These are phyloP conservation scores for Xylariaceae sp. DNA, from an alignment of 2,329 filamentous ascomycete species.

Conservation along the genomic window DNA sequence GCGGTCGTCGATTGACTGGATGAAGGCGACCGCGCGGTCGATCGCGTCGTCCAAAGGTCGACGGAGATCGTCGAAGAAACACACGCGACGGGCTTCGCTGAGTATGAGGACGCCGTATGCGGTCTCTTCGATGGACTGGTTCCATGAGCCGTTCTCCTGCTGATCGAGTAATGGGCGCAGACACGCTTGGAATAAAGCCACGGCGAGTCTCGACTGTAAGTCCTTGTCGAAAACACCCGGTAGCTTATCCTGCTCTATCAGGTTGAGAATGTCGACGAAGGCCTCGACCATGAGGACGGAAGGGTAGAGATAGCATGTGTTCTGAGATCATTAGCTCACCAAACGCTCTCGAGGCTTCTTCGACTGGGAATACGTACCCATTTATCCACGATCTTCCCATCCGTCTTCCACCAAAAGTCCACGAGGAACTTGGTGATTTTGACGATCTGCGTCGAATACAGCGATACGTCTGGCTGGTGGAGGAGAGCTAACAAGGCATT, in stretches of 20 bases:
- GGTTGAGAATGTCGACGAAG: constrained; percentile 16
- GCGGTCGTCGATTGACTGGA: constrained; percentile 12
- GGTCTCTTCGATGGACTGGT: constrained; percentile 20
- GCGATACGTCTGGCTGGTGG: constrained; percentile 17
- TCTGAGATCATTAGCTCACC: constrained; percentile 13
- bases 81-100: constrained; percentile 17
- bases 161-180: constrained; percentile 17
- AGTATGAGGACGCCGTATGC: constrained; percentile 20
- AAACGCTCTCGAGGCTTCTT: background rate
- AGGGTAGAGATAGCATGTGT: constrained; percentile 19
- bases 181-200: constrained; percentile 20
- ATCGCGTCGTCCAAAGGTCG: constrained; percentile 16
- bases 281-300: constrained; percentile 20
- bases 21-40: constrained; percentile 12
- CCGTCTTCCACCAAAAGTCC: constrained; percentile 23
- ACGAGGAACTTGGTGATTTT: constrained; percentile 27
- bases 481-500: constrained; percentile 32
- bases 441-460: constrained; percentile 25
- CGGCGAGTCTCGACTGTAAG: constrained; percentile 13
- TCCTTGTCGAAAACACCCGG: constrained; percentile 18
- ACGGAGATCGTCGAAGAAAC: constrained; percentile 18
- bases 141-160: constrained; percentile 19
- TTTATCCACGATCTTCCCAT: constrained; percentile 26
- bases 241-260: constrained; percentile 19
- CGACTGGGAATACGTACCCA: constrained; percentile 21